Percentiles rank a stretch among this genome's conserved stretches.
Evolutionary conservation across 768 basidiomycete species (phyloP).

Genomic region (Leccinellum albellum): DNA sequence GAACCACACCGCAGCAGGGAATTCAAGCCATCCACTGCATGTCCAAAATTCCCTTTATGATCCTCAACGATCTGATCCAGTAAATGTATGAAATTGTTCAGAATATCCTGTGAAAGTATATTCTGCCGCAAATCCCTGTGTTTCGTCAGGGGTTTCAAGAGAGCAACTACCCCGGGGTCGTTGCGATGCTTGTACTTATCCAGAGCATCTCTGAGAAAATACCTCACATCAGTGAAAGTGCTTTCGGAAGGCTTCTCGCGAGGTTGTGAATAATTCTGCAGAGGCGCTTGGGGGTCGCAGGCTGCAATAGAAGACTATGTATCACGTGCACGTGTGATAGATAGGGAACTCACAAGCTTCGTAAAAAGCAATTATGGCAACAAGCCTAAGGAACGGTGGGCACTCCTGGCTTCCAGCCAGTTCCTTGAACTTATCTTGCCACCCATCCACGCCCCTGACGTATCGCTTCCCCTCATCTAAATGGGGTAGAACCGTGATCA

Average conservation of each 20-base stretch:
- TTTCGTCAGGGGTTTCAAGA: conserved; percentile 19
- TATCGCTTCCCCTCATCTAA: conserved; percentile 21
- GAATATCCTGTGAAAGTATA: conserved; percentile 14
- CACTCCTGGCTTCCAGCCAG: conserved; percentile 10
- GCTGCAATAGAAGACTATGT: conserved; percentile 1
- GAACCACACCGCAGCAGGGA: conserved; percentile 17
- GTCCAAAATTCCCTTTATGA: conserved; percentile 8
- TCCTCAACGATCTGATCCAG: conserved; percentile 11
- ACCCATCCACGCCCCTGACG: conserved; percentile 12
- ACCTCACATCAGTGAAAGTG: conserved; percentile 11
- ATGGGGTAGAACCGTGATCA: not conserved
- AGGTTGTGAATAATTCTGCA: not conserved
- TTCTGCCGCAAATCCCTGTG: conserved; percentile 11
- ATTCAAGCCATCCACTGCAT: conserved; percentile 22
- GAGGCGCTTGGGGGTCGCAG: not conserved
- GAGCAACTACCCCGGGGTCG: conserved; percentile 20
- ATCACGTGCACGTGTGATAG: not conserved
- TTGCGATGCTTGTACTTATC: conserved; percentile 14
- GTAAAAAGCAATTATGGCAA: conserved; percentile 20
- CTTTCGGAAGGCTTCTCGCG: not conserved
- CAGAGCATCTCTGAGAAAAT: conserved; percentile 11
- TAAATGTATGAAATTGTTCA: conserved; percentile 9
- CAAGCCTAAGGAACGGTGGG: conserved; percentile 18
- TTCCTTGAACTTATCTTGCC: conserved; percentile 8
- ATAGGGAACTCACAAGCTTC: conserved; percentile 14